These are phyloP conservation scores for Moringa oleifera DNA, from an alignment of 345 rosid species.

Conservation along the genomic window DNA sequence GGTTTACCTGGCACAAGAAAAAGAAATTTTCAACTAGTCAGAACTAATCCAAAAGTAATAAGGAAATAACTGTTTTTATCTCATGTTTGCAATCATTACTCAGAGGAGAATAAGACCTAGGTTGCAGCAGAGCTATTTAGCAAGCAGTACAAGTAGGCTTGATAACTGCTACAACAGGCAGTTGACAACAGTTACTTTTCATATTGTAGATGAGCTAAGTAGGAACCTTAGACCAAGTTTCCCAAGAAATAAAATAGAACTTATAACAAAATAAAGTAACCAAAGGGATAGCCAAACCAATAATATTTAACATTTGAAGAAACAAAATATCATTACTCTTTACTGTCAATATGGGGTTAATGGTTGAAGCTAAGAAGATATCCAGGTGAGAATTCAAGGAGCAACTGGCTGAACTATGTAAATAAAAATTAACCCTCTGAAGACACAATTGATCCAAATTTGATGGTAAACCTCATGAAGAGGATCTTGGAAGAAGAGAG, in stretches of 20 bases:
- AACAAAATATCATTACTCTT: background rate
- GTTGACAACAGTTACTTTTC: background rate
- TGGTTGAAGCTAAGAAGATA: background rate
- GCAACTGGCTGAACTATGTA: background rate
- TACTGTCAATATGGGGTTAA: background rate
- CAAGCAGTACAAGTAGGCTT: background rate
- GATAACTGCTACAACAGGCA: background rate
- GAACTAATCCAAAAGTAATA: constrained; percentile 3
- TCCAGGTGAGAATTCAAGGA: background rate
- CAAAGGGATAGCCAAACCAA: background rate
- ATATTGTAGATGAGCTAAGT: background rate
- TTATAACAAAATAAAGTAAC: no score
- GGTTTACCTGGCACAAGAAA: constrained; percentile 61
- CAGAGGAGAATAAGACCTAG: no score
- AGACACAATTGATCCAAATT: background rate
- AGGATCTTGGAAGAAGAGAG: background rate
- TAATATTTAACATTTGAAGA: no score
- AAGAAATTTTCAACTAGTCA: constrained; percentile 5
- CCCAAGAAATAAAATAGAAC: no score
- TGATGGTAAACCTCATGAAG: background rate
- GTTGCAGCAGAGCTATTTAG: no score
- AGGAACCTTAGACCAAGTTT: background rate
- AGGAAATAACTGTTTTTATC: background rate
- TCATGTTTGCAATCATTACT: background rate
- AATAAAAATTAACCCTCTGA: background rate